Evolutionary conservation across 2,329 filamentous ascomycete genomes (phyloP), one percentile per base, ranked within the genome.

Genomic region (Scortechinia acanthostroma): DNA sequence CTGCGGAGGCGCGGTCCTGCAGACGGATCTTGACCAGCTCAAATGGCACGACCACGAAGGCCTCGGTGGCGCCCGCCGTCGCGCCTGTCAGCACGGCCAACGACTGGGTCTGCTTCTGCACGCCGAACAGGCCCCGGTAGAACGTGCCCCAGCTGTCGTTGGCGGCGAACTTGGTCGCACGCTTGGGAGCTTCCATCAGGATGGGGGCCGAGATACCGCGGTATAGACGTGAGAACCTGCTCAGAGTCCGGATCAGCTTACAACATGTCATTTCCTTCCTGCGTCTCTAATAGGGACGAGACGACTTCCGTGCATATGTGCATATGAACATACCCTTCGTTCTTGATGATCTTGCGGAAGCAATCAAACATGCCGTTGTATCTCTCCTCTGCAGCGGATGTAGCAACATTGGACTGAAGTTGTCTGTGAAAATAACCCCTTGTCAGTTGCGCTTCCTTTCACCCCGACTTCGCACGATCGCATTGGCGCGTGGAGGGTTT

Each of bases 361-460:
- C 91, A 97, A 69, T 98, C 93, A 48, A 96, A 61, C 90, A 97
- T 98, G 76, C 93, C 89, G 71, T 80, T 95, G 77, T 98, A 97
- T 55, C 77, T 73, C 58, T 97, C 93, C 53, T 83, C 83, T 48
- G 89, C 88, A 20, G 74, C 70, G 37, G 74, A 79, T 53, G 72
- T n/a, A 6, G 35, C 35, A 17, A 40, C 35, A 19, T 10, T 10
- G 35, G 35, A 76, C 71, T 96, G 91, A 47, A 96, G 76, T 69
- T 96, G 91, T 64, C 35, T 40, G 35, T 40, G 6, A n/a, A n/a
- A n/a, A n/a, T n/a, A n/a, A n/a, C n/a, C n/a, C n/a, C n/a, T n/a
- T n/a, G n/a, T n/a, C n/a, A n/a, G n/a, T n/a, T n/a, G n/a, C n/a
- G n/a, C n/a, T n/a, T n/a, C n/a, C n/a, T n/a, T n/a, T n/a, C n/a